Percentiles rank a stretch among this genome's conserved stretches.
phyloP scores from a whole-genome alignment of 768 basidiomycete genomes.

The Plicaturopsis crispa region DNA sequence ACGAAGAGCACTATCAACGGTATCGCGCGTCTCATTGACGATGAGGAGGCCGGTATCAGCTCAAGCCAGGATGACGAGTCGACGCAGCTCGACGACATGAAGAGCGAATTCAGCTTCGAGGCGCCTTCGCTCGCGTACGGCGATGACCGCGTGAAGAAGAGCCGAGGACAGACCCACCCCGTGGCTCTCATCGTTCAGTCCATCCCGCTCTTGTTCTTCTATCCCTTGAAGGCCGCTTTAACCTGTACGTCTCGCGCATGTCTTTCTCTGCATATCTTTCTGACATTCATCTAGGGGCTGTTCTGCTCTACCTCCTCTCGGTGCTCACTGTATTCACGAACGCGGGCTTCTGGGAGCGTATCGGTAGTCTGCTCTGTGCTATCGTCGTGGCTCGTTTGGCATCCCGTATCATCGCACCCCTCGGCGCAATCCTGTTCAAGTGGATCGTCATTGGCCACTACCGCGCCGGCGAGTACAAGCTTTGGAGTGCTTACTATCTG shows the following conservation, averaged over 20 bases:
- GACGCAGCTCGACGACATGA: neutral
- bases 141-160: constrained; percentile 13
- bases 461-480: constrained; percentile 27
- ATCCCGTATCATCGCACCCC: constrained; percentile 27
- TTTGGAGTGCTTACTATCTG: constrained; percentile 35
- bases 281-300: constrained; percentile 22
- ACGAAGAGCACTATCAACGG: constrained; percentile 32
- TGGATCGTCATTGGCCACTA: constrained; percentile 39
- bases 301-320: constrained; percentile 30
- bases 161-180: constrained; percentile 27
- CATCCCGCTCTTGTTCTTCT: constrained; percentile 34
- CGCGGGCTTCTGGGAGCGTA: constrained; percentile 24
- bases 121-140: neutral
- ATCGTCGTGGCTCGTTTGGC: constrained; percentile 26
- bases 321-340: constrained; percentile 21
- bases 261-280: neutral
- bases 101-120: neutral
- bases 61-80: neutral
- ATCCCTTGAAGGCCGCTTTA: constrained; percentile 34
- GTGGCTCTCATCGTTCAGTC: constrained; percentile 32
- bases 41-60: constrained; percentile 13
- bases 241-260: constrained; percentile 22
- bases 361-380: constrained; percentile 24
- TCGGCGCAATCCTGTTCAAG: constrained; percentile 34
- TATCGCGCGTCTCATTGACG: constrained; percentile 30